phyloP scores from a whole-genome alignment of 2,329 filamentous ascomycete genomes.

The Pseudodiploospora longispora region DNA sequence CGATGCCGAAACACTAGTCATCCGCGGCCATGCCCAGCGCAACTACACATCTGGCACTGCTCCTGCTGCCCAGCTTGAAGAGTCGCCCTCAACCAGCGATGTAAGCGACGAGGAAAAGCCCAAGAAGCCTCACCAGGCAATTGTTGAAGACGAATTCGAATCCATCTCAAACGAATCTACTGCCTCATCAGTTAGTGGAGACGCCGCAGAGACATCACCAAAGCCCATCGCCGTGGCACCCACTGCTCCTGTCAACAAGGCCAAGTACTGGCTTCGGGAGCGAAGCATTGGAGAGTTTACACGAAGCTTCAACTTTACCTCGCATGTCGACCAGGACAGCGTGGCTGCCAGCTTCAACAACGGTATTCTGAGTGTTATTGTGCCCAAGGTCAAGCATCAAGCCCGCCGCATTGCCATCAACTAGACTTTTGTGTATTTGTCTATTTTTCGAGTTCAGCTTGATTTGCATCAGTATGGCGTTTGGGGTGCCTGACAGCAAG shows the following conservation, averaged over 20 bases:
- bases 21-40: conserved; percentile 59
- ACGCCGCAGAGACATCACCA: conserved; percentile 13
- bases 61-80: conserved; percentile 36
- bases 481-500: no score
- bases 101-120: conserved; percentile 27
- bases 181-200: conserved; percentile 12
- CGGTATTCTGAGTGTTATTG: conserved; percentile 53
- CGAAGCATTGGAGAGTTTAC: conserved; percentile 59
- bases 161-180: conserved; percentile 16
- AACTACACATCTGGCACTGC: conserved; percentile 41
- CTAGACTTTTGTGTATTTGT: no score
- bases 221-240: conserved; percentile 16
- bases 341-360: conserved; percentile 58
- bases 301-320: conserved; percentile 60
- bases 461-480: no score
- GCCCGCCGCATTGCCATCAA: conserved; percentile 46
- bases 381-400: conserved; percentile 58
- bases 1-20: conserved; percentile 58
- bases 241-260: conserved; percentile 26
- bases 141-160: conserved; percentile 55
- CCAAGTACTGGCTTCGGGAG: conserved; percentile 65
- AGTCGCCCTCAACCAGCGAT: conserved; percentile 18
- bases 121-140: conserved; percentile 44
- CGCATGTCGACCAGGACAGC: conserved; percentile 50
- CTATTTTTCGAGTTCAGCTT: no score